Conservation (phyloP, 1,139 yeast genomes). For the Ogataea hybrid region DNA sequence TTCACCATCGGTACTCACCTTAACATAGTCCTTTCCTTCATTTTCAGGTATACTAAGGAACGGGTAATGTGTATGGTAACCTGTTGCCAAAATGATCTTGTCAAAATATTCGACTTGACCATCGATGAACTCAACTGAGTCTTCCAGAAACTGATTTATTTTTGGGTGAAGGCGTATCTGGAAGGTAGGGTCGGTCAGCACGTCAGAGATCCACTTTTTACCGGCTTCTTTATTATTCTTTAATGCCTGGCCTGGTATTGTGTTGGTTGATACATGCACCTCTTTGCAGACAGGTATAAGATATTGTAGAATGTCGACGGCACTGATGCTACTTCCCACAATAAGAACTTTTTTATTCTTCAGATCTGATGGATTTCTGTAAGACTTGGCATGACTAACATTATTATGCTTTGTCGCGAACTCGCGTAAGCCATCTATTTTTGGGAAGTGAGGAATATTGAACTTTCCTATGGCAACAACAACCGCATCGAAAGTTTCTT, state of each 20-base stretch:
- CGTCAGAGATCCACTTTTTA: conserved; percentile 2
- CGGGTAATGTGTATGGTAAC: conserved; percentile 51
- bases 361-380: conserved; percentile 47
- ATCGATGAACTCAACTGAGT: conserved; percentile 35
- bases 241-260: background rate
- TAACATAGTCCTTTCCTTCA: conserved; percentile 21
- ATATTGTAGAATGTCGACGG: conserved; percentile 54
- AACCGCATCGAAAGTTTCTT: conserved; percentile 48
- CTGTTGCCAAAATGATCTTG: conserved; percentile 58
- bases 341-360: conserved; percentile 45
- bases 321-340: conserved; percentile 63
- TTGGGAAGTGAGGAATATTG: conserved; percentile 54
- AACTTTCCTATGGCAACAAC: conserved; percentile 57
- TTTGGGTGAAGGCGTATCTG: conserved; percentile 1
- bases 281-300: conserved; percentile 47
- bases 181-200: conserved; percentile 1
- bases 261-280: conserved; percentile 34
- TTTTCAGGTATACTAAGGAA: conserved; percentile 34
- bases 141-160: conserved; percentile 13
- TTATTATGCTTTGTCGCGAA: conserved; percentile 47
- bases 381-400: conserved; percentile 59
- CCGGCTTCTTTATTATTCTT: background rate
- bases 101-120: conserved; percentile 43
- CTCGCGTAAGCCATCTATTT: conserved; percentile 48
- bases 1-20: conserved; percentile 17